phyloP scores from a whole-genome alignment of 106 monocot genomes.

The Apostasia ramifera region DNA sequence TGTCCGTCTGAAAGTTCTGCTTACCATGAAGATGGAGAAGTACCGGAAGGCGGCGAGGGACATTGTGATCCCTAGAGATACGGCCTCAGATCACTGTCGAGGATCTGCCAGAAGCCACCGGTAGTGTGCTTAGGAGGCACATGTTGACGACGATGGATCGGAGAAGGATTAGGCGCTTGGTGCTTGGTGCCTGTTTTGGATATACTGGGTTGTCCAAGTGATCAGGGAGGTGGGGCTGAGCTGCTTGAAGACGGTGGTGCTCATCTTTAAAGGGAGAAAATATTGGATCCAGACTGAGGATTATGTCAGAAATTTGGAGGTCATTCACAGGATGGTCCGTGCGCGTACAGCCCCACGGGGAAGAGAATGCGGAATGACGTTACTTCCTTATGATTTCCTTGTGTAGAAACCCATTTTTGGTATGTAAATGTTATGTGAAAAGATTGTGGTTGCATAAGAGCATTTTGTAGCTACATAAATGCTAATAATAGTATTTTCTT shows the following conservation, averaged over 20 bases:
- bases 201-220: slow-evolving; percentile 31
- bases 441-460: too few relatives aligned
- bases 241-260: slow-evolving; percentile 58
- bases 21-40: slow-evolving; percentile 39
- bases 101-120: slow-evolving; percentile 17
- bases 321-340: too few relatives aligned
- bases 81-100: slow-evolving; percentile 18
- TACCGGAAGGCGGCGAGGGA: slow-evolving; percentile 36
- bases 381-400: too few relatives aligned
- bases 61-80: slow-evolving; percentile 14
- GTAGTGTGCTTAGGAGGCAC: slow-evolving; percentile 19
- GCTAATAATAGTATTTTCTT: too few relatives aligned
- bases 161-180: slow-evolving; percentile 31
- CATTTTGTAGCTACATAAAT: too few relatives aligned
- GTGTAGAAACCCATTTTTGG: too few relatives aligned
- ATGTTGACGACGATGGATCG: slow-evolving; percentile 36
- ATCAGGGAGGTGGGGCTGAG: slow-evolving; percentile 44
- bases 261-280: slow-evolving; percentile 11
- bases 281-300: too few relatives aligned
- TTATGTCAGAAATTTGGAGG: too few relatives aligned
- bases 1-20: slow-evolving; percentile 25
- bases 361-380: too few relatives aligned
- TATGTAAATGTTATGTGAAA: too few relatives aligned
- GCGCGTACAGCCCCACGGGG: too few relatives aligned
- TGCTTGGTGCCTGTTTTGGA: slow-evolving; percentile 40